These are phyloP conservation scores for Diplogelasinospora grovesii DNA, from an alignment of 495 filamentous ascomycete genomes.

Conservation along the genomic window DNA sequence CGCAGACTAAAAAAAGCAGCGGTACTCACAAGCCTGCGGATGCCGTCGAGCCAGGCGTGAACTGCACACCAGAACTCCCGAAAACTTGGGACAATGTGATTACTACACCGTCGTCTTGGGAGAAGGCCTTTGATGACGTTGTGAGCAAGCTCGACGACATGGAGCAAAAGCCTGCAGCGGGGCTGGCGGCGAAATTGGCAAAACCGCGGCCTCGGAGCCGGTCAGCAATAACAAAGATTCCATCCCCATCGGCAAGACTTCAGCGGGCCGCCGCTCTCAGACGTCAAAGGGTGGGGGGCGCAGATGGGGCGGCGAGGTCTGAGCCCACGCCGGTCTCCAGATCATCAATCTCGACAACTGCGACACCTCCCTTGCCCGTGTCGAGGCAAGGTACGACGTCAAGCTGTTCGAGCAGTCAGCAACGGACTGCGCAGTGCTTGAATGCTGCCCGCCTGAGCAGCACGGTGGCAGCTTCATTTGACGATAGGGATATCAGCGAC, in stretches of 20 bases:
- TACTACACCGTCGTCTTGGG: constrained; percentile 27
- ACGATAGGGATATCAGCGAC: constrained; percentile 32
- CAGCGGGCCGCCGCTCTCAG: constrained; percentile 12
- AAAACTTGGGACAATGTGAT: constrained; percentile 26
- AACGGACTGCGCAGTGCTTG: no score
- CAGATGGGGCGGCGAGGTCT: not conserved
- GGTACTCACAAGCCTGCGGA: not conserved
- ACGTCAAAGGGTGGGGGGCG: constrained; percentile 8
- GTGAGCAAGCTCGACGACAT: constrained; percentile 27
- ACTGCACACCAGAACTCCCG: constrained; percentile 19
- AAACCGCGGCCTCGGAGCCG: not conserved
- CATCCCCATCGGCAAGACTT: constrained; percentile 13
- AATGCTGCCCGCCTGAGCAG: not conserved
- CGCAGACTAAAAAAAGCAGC: not conserved
- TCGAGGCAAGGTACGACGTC: not conserved
- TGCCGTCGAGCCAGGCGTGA: constrained; percentile 6
- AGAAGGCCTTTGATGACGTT: constrained; percentile 32
- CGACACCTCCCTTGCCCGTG: not conserved
- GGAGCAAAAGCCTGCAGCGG: constrained; percentile 9
- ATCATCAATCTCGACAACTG: no score
- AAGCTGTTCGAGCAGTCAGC: not conserved
- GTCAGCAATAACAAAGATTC: constrained; percentile 2
- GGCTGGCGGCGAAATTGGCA: no score
- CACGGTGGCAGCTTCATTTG: not conserved
- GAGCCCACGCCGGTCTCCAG: no score